Evolutionary conservation across 257 asterid species (phyloP).

Genomic region (Solanum dulcamara): DNA sequence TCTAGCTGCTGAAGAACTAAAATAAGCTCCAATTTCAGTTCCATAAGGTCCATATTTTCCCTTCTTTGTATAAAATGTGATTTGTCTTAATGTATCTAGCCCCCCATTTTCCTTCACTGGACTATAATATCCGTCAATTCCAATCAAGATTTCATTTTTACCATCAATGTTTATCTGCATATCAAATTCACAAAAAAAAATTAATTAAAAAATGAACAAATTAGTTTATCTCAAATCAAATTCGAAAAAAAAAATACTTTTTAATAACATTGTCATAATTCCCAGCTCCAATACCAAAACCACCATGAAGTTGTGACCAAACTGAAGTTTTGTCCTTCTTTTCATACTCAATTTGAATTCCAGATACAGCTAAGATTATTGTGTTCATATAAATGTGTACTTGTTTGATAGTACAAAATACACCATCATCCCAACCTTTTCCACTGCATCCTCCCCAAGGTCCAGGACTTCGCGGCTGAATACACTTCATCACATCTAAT

Average conservation of each 20-base stretch:
- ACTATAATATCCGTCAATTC: neutral
- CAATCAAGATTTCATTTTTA: neutral
- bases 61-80: neutral
- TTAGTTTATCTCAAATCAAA: neutral
- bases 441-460: conserved; percentile 6
- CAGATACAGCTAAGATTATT: neutral
- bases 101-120: neutral
- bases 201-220: neutral
- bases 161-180: neutral
- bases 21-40: conserved; percentile 1
- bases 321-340: neutral
- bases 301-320: conserved; percentile 4
- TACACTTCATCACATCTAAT: neutral
- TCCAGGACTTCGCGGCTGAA: neutral
- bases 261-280: neutral
- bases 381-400: neutral
- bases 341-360: neutral
- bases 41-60: conserved; percentile 9
- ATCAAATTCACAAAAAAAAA: neutral
- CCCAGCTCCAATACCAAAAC: neutral
- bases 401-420: neutral
- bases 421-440: conserved; percentile 13
- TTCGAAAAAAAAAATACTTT: neutral
- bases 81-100: neutral
- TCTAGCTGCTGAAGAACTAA: neutral